Percentiles rank a stretch among this genome's conserved stretches.
These are phyloP conservation scores for Trametes hirsuta DNA, from an alignment of 1,284 basidiomycete species.

Conservation along the genomic window DNA sequence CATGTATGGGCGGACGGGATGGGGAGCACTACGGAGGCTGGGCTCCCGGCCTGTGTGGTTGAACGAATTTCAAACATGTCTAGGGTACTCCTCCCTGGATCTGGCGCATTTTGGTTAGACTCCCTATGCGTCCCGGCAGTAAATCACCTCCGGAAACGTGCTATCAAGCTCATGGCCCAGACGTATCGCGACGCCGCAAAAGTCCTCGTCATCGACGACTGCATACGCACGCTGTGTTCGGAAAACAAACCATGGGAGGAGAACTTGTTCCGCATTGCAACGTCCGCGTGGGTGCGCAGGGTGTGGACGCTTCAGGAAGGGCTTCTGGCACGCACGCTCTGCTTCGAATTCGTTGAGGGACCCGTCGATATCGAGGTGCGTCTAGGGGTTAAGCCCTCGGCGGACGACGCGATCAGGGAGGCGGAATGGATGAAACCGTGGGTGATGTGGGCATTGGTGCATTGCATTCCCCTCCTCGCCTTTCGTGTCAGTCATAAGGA, in stretches of 20 bases:
- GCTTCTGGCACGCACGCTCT: slow-evolving; percentile 20
- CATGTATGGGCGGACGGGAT: slow-evolving; percentile 28
- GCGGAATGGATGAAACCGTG: too few relatives aligned
- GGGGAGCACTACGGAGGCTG: slow-evolving; percentile 24
- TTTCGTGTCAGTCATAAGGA: too few relatives aligned
- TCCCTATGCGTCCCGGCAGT: slow-evolving; percentile 21
- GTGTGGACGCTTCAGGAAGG: slow-evolving; percentile 28
- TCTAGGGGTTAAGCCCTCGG: too few relatives aligned
- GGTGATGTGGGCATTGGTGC: too few relatives aligned
- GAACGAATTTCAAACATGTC: slow-evolving; percentile 9
- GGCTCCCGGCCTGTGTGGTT: slow-evolving; percentile 21
- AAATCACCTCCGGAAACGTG: slow-evolving; percentile 4
- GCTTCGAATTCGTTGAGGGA: too few relatives aligned
- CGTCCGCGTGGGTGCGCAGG: slow-evolving; percentile 22
- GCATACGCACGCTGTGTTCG: slow-evolving; percentile 13
- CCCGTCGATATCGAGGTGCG: too few relatives aligned
- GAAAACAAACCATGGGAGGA: slow-evolving; percentile 7
- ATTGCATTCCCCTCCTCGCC: too few relatives aligned
- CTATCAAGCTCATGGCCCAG: slow-evolving; percentile 21
- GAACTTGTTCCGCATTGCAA: slow-evolving; percentile 18
- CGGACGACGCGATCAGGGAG: too few relatives aligned
- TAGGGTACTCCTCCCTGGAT: slow-evolving; percentile 6
- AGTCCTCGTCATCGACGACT: slow-evolving; percentile 24
- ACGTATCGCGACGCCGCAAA: slow-evolving; percentile 17
- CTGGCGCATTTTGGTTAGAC: slow-evolving; percentile 25